Evolutionary conservation across 805 yeast genomes (phyloP), one percentile per base, ranked within the genome.

Genomic region (Saccharomycopsis synnaedendra): DNA sequence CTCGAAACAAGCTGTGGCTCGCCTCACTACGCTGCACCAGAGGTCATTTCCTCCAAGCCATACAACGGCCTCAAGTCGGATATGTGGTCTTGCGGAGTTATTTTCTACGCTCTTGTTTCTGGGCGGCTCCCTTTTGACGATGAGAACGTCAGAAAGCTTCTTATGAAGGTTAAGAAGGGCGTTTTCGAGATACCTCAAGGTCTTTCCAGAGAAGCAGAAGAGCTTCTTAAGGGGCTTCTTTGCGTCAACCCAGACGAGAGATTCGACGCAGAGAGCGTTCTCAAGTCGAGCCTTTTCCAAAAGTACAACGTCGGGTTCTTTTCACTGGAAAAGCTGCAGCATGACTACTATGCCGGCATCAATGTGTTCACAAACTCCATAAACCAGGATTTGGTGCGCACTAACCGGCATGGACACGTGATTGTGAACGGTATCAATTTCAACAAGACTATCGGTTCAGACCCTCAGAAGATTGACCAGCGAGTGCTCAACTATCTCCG

Each of bases 21-120:
- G 28, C 94, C 94, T 19, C 94, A 85, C 66, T 85, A 85, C 62
- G 93, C 93, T 5, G 85, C 94, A 3, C 94, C 94, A 0, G 94
- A 85, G 64, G 84, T 85, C 53, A 90, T 85, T 19, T 73, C 80
- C 57, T 90, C 93, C 11, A 74, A 75, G 57, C 76, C 77, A 47
- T 85, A 85, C 58, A 88, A 84, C 62, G 94, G 94, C 19, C 80
- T 85, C 32, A 88, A 89, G 35, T 80, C 88, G 51, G 94, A 85
- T 65, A 82, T 85, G 39, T 85, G 94, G 94, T 82, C 90, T 4
- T 84, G 93, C 66, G 94, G 94, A 59, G 85, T 85, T 41, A 83
- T 85, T 41, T 66, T 84, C 43, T 85, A 82, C 65, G 93, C 93
- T 4, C 64, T 85, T 43, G 64, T 85, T 49, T 82, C 90, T 2